Percentiles rank a stretch among this genome's conserved stretches.
Conservation (phyloP, 768 basidiomycete species). For the Suillus sp. region DNA sequence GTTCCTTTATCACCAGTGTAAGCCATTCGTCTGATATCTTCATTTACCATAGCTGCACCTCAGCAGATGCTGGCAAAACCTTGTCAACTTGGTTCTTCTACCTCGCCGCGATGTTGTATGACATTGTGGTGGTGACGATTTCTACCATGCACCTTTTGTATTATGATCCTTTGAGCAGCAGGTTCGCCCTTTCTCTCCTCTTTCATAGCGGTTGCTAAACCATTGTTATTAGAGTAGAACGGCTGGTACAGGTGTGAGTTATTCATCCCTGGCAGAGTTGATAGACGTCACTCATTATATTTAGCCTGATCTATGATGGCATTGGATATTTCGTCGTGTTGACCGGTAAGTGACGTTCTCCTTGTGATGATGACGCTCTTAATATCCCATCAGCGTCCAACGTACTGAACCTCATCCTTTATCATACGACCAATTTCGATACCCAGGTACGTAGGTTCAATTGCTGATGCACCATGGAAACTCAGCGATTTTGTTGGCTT, state of each 20-base stretch:
- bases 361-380: not conserved
- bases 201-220: not conserved
- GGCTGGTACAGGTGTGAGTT: not conserved
- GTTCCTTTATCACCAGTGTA: not conserved
- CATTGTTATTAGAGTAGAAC: not conserved
- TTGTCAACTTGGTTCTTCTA: conserved; percentile 60
- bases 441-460: not conserved
- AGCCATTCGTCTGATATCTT: not conserved
- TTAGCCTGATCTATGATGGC: not conserved
- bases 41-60: conserved; percentile 46
- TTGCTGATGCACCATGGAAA: not conserved
- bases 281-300: not conserved
- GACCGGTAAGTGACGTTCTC: not conserved
- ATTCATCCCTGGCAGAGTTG: not conserved
- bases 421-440: not conserved
- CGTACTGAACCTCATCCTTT: conserved; percentile 1
- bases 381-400: not conserved
- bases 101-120: conserved; percentile 57
- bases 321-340: not conserved
- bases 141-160: not conserved
- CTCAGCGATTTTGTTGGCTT: not conserved
- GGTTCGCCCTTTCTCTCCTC: not conserved
- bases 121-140: conserved; percentile 46
- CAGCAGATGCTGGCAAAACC: conserved; percentile 34
- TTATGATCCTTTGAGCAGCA: not conserved